Evolutionary conservation across 148 eudicot species (phyloP).

Genomic region (Rhododendron henanense): DNA sequence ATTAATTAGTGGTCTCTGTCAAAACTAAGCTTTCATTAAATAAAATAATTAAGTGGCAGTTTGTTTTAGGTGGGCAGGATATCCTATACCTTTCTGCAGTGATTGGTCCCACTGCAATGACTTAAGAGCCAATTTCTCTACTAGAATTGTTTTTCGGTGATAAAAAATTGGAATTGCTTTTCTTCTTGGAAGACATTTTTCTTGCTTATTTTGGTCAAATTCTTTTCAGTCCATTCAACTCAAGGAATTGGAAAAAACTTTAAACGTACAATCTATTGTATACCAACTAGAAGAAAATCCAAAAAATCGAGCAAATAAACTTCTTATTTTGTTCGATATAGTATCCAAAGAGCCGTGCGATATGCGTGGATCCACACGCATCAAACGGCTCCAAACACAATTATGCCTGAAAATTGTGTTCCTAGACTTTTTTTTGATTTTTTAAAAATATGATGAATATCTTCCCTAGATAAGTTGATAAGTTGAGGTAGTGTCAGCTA

Average conservation of each 20-base stretch:
- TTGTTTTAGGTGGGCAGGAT: background rate
- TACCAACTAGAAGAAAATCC: background rate
- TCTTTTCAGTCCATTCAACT: background rate
- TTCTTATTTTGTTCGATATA: background rate
- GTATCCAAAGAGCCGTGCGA: background rate
- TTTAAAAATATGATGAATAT: background rate
- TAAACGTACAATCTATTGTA: background rate
- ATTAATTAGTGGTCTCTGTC: background rate
- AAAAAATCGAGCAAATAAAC: background rate
- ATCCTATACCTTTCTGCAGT: background rate
- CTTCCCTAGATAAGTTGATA: background rate
- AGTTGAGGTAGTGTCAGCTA: too few species aligned
- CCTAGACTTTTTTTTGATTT: too few species aligned
- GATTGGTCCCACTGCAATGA: background rate
- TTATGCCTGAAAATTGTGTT: background rate
- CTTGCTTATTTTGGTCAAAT: background rate
- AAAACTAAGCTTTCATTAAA: background rate
- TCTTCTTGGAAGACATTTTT: background rate
- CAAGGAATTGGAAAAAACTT: background rate
- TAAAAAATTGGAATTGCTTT: background rate
- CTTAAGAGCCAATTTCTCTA: background rate
- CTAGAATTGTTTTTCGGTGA: background rate
- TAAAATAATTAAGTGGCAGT: background rate
- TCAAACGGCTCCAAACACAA: background rate
- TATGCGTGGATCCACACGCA: too few species aligned